Percentiles rank a stretch among this genome's conserved stretches.
Evolutionary conservation across 2,329 filamentous ascomycete species (phyloP).

Genomic region (Aspergillus hortae): DNA sequence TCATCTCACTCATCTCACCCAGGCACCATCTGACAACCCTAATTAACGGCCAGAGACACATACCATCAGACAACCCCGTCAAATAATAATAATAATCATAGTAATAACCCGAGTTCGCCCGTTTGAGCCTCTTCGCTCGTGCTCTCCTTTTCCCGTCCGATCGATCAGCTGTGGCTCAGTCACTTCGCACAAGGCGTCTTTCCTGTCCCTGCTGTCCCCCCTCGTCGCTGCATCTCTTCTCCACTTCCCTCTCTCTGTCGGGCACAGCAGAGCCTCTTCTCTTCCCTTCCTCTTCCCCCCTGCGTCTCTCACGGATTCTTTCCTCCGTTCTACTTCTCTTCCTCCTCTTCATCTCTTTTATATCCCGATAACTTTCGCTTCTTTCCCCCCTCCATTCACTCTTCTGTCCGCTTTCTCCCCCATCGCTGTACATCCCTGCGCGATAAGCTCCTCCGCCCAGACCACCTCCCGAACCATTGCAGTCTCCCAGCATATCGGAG

Average conservation of each 20-base stretch:
- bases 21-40: too few species aligned
- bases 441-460: neutral
- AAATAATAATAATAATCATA: too few species aligned
- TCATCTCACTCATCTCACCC: too few species aligned
- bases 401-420: neutral
- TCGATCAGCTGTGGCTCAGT: constrained; percentile 3
- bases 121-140: neutral
- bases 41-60: too few species aligned
- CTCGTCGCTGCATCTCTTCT: constrained; percentile 1
- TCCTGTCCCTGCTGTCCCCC: neutral
- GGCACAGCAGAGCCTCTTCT: constrained; percentile 1
- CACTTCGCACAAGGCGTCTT: constrained; percentile 12
- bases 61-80: too few species aligned
- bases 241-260: neutral
- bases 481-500: neutral
- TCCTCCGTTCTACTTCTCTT: constrained; percentile 4
- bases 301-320: constrained; percentile 3
- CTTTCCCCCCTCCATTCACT: neutral
- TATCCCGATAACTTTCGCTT: neutral
- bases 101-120: too few species aligned
- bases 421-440: neutral
- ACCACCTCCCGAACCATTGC: neutral
- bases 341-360: neutral
- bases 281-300: constrained; percentile 1
- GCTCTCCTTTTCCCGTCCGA: neutral